Evolutionary conservation across 2,329 filamentous ascomycete species (phyloP), one percentile per base, ranked within the genome.

Genomic region (Capronia coronata): DNA sequence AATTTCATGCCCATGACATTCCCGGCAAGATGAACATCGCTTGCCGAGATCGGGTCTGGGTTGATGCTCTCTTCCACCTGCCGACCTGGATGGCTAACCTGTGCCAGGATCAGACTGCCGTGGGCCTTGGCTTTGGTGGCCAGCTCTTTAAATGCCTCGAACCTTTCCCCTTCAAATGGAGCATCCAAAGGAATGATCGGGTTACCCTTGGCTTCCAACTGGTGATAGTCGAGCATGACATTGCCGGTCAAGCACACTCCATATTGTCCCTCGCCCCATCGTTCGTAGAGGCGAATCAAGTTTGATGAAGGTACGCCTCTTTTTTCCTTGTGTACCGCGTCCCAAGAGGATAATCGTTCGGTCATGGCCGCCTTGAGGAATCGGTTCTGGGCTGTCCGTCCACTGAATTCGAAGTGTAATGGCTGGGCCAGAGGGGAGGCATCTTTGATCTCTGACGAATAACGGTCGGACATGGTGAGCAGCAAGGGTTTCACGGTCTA

Each of bases 341-440:
- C 78, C 79, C 86, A 8, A 74, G 78, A 1, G 79, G 34, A 78
- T 16, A 84, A 67, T 6, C 75, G 70, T 62, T 86, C 83, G 1
- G 77, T 78, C 82, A 85, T 84, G 30, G 83, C 76, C 4, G 71
- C 80, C 64, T 86, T 86, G 56, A 84, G 65, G 59, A 84, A 80
- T 18, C 80, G 72, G 62, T 85, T 85, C 43, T 74, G 75, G 1
- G 81, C 81, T 1, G 73, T 76, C 46, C 69, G 72, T 46, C 75
- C 72, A 30, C 75, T 76, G 63, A 78, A 77, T 16, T 67, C 63
- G 38, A 41, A 41, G 34, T 37, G 34, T 13, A 37, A 11, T 37
- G 34, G 34, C 11, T 37, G n/a, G 5, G 5, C 34, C 7, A 37
- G 34, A 3, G 34, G 34, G 9, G 34, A 37, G 4, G 34, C 34